Percentiles rank a stretch among this genome's conserved stretches.
Conservation (phyloP, 768 basidiomycete genomes). For the Rhizopogon salebrosus region DNA sequence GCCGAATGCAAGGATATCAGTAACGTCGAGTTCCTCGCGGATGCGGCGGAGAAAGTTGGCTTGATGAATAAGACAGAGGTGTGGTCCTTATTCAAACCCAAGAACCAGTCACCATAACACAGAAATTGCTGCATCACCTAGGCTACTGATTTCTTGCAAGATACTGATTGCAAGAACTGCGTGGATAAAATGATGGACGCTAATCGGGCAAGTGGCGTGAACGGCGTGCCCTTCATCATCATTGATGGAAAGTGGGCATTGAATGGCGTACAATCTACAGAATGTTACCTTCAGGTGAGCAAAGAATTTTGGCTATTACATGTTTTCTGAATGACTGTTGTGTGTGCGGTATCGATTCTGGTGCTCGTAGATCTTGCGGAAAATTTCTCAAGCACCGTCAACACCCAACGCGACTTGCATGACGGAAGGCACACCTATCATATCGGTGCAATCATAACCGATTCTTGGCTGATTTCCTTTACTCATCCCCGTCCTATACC, state of each 20-base stretch:
- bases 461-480: not conserved
- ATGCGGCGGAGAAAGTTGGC: conserved; percentile 33
- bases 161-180: conserved; percentile 34
- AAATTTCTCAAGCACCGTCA: conserved; percentile 18
- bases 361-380: conserved; percentile 24
- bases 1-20: conserved; percentile 36
- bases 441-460: not conserved
- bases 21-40: conserved; percentile 28
- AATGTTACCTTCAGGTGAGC: conserved; percentile 34
- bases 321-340: not conserved
- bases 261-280: conserved; percentile 38
- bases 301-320: not conserved
- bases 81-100: conserved; percentile 3
- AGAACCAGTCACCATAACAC: not conserved
- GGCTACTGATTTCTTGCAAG: conserved; percentile 37
- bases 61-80: conserved; percentile 36
- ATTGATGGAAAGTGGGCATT: conserved; percentile 41
- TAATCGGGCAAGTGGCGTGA: conserved; percentile 39
- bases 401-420: not conserved
- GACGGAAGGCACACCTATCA: not conserved
- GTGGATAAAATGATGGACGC: conserved; percentile 35
- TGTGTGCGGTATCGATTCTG: not conserved
- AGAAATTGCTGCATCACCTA: conserved; percentile 7
- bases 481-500: not conserved
- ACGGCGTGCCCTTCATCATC: conserved; percentile 49